Evolutionary conservation across 257 asterid species (phyloP), one percentile per base, ranked within the genome.

Genomic region (Striga asiatica): DNA sequence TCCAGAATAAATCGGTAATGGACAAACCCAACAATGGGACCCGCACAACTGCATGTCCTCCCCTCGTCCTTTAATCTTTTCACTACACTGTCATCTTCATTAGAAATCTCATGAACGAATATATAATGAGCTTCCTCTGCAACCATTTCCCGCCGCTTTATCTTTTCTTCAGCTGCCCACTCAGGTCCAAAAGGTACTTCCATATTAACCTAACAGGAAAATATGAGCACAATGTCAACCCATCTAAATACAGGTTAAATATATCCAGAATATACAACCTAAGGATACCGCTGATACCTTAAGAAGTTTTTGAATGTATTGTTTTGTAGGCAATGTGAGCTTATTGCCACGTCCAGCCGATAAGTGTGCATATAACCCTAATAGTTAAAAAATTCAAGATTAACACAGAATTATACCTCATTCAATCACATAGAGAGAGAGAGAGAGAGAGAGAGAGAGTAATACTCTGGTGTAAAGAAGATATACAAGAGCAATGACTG

Each of bases 121-220:
- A 91, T 66, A 71, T 91, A 91, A 16, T 68, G 81, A 56, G 97
- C 94, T 58, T 82, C 95, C 29, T 66, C 66, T 31, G 95, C 71
- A 45, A 74, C 81, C 97, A 87, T 91, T 69, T 87, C 95, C 74
- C 79, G 77, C 21, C 81, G 80, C 72, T 87, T 91, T 65, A 70
- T 76, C 76, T 81, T 91, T 74, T 91, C 94, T 73, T 91, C 97
- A 53, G 66, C 49, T 10, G 84, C 77, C 98, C 98, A 91, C 72
- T 87, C 93, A n/a, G 75, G 61, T 55, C 94, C 95, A 80, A 68
- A 87, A 29, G 78, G 78, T 13, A n/a, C 83, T 78, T 82, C 89
- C 97, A 91, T 91, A 61, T 91, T 91, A 47, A 75, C 62, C 97
- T 43, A 29, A 41, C 48, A 39, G 5, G 6, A 21, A 14, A 41